phyloP scores from a whole-genome alignment of 352 stramenopile genomes.

The Phytophthora idaei region DNA sequence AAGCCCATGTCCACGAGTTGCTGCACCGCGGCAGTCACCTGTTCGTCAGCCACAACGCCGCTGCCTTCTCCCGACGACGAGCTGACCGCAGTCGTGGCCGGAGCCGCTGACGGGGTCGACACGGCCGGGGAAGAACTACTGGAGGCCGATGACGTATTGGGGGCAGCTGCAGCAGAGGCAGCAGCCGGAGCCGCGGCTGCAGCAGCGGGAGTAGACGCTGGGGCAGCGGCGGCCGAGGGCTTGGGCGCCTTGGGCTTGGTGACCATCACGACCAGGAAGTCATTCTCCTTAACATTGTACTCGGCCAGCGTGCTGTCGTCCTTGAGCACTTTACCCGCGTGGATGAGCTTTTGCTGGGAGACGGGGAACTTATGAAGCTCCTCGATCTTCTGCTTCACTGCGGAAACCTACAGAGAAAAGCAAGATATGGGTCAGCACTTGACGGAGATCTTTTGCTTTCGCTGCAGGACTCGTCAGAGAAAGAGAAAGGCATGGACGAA shows the following conservation, averaged over 20 bases:
- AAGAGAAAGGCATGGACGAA: background rate
- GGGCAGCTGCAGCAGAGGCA: slow-evolving; percentile 31
- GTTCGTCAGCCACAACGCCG: slow-evolving; percentile 33
- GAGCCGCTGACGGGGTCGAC: slow-evolving; percentile 67
- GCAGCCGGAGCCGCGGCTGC: slow-evolving; percentile 14
- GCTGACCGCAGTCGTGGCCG: slow-evolving; percentile 41
- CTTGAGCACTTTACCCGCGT: slow-evolving; percentile 89
- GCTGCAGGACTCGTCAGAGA: background rate
- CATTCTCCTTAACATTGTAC: slow-evolving; percentile 89
- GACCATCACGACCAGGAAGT: slow-evolving; percentile 90
- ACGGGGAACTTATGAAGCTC: slow-evolving; percentile 70
- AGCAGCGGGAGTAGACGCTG: slow-evolving; percentile 37
- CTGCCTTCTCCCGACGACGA: slow-evolving; percentile 25
- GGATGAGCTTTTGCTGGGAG: slow-evolving; percentile 86
- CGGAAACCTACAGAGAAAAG: slow-evolving; percentile 53
- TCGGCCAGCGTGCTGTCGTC: slow-evolving; percentile 80
- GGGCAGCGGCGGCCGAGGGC: slow-evolving; percentile 44
- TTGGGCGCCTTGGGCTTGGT: slow-evolving; percentile 82
- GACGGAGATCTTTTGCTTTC: slow-evolving; percentile 6
- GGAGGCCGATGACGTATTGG: slow-evolving; percentile 75
- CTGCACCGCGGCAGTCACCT: slow-evolving; percentile 63
- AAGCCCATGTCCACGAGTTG: slow-evolving; percentile 90
- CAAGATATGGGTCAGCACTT: slow-evolving; percentile 15
- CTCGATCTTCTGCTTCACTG: slow-evolving; percentile 86
- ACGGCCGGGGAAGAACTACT: slow-evolving; percentile 70